phyloP scores from a whole-genome alignment of 768 basidiomycete species.

The Leccinum imitatum region DNA sequence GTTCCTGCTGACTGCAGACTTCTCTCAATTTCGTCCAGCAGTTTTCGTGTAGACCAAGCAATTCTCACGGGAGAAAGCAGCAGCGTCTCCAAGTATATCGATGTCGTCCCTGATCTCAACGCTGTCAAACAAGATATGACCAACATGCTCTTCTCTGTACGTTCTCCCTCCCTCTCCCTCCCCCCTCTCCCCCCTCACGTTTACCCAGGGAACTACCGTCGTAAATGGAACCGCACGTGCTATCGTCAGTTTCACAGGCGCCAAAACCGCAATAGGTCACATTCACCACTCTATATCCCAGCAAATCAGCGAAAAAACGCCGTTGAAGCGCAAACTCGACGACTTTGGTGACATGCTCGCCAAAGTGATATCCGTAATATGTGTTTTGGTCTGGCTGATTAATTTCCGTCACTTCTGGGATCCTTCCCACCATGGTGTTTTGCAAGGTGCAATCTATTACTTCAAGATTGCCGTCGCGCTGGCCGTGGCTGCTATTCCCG shows the following conservation, averaged over 20 bases:
- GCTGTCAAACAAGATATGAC: conserved; percentile 99
- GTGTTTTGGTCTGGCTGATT: conserved; percentile 96
- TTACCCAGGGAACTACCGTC: conserved; percentile 82
- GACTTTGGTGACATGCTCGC: conserved; percentile 98
- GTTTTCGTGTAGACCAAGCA: conserved; percentile 94
- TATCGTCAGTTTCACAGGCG: conserved; percentile 84
- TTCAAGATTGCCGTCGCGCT: conserved; percentile 99
- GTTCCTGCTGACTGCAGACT: conserved; percentile 94
- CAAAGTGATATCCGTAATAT: conserved; percentile 97
- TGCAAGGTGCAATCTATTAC: conserved; percentile 97
- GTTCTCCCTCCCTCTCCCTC: background rate
- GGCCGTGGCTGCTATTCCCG: conserved; percentile 98
- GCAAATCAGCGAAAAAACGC: conserved; percentile 95
- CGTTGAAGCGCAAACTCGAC: conserved; percentile 94
- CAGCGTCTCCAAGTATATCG: conserved; percentile 80
- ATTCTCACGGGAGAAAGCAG: conserved; percentile 85
- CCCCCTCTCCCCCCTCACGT: background rate
- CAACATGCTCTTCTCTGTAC: conserved; percentile 93
- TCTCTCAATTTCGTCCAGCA: conserved; percentile 86
- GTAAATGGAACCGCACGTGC: conserved; percentile 91
- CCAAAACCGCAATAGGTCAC: conserved; percentile 89
- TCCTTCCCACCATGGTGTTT: conserved; percentile 83
- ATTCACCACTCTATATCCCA: conserved; percentile 96
- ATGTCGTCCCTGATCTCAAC: conserved; percentile 62
- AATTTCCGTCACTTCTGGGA: conserved; percentile 97